Evolutionary conservation across 176 grass and related monocot species (phyloP), one percentile per base, ranked within the genome.

Genomic region (Eremochloa ophiuroides): DNA sequence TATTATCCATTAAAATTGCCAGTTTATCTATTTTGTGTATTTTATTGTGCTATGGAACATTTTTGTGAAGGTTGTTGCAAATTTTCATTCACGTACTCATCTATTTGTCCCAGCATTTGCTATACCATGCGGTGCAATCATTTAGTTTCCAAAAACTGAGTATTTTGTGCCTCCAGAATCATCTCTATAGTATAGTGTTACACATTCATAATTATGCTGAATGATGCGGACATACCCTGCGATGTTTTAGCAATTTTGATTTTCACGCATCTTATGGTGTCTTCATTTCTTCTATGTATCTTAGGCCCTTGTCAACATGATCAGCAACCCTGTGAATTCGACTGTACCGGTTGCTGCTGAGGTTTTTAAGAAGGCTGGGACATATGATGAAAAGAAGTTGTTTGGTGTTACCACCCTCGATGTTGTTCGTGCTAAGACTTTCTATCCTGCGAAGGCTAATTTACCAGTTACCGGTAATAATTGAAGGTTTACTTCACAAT

Each of bases 241-340:
- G 28, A 42, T 38, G 9, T 22, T 44, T 38, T 44, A 51, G 11
- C 26, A 71, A 48, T 78, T 85, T 38, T 50, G 40, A 39, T 15
- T 56, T 0, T 56, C 80, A 87, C 25, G 2, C 10, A 40, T 17
- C 75, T 34, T 83, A 85, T 16, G 48, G 80, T 22, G 61, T 43
- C 40, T 83, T 96, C 76, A 74, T 88, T 79, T 86, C 22, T 27
- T 88, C 79, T 91, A 94, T 86, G 91, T 89, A 29, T 91, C 83
- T 25, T 74, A 98, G 93, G 93, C 93, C 61, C 53, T 98, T 29
- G 86, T 98, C 34, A 95, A 95, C 61, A 93, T 93, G 88, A 98
- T 98, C 66, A 95, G 93, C 90, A 95, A 98, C 76, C 96, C 88
- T 25, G 93, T 98, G 55, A 98, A 98, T 44, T 98, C 91, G 7